A percentile compares a stretch with the other conserved stretches of the same genome.
Conservation (phyloP, 2,329 filamentous ascomycete species). For the Penicillium aurantiogriseum region DNA sequence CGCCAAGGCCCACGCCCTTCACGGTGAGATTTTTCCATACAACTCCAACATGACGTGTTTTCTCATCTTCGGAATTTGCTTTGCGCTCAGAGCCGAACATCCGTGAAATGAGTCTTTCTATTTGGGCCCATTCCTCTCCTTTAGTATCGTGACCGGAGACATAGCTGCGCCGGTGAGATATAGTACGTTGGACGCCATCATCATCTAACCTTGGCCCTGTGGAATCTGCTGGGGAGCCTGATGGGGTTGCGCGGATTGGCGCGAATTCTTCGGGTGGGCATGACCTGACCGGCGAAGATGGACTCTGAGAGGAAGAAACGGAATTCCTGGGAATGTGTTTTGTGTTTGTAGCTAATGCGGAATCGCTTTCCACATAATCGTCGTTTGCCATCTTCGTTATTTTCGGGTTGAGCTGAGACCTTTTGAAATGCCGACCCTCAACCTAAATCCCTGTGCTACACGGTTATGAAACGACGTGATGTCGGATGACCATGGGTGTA, state of each 20-base stretch:
- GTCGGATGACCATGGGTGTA: neutral
- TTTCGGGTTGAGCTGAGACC: neutral
- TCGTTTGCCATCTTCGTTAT: neutral
- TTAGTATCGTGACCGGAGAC: slow-evolving; percentile 20
- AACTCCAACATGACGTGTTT: slow-evolving; percentile 67
- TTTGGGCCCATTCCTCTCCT: slow-evolving; percentile 34
- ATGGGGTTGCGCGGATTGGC: slow-evolving; percentile 13
- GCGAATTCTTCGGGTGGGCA: neutral
- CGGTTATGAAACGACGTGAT: neutral
- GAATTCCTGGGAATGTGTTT: neutral
- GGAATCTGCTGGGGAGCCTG: neutral
- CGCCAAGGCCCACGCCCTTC: slow-evolving; percentile 66
- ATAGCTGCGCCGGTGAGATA: slow-evolving; percentile 28
- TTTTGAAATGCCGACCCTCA: neutral
- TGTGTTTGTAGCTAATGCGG: neutral
- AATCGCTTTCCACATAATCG: neutral
- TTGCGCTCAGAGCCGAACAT: slow-evolving; percentile 68
- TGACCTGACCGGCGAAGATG: slow-evolving; percentile 1
- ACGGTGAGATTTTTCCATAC: slow-evolving; percentile 70
- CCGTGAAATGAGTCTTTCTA: slow-evolving; percentile 58
- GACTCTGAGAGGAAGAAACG: neutral
- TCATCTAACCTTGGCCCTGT: slow-evolving; percentile 12
- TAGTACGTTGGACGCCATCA: slow-evolving; percentile 18
- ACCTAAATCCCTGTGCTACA: neutral
- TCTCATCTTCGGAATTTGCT: slow-evolving; percentile 65